Base-by-base conservation (phyloP, 495 filamentous ascomycete species). In the Podospora pseudopauciseta region DNA sequence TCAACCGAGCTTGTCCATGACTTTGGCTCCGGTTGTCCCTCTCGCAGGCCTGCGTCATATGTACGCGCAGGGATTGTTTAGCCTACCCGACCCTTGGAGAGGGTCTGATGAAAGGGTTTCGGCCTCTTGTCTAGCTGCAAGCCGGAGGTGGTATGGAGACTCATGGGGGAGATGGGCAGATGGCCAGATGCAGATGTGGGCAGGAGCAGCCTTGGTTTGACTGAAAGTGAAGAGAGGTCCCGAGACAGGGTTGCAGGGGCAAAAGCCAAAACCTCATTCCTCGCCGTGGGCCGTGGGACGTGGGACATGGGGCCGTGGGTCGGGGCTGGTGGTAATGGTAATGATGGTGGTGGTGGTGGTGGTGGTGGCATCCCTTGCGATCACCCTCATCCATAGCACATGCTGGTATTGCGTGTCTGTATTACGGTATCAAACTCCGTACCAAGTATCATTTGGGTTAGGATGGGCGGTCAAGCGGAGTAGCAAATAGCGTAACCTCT, bases 1-100 rank as follows among this genome's bases (percentile, higher is more conserved):
- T 74, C 69, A 73, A 79, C 72, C 71, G 72, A 72, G 76, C 72
- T 72, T 65, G 73, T 68, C 75, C 73, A 75, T 74, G 74, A 72
- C 74, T 70, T 72, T 67, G 73, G 70, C 39, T 49, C 39, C 39
- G 39, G 39, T 49, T 68, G 65, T 71, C 67, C 65, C 55, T 63
- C n/a, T 63, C 69, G 66, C 65, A 69, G 69, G 70, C 65, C 73
- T 73, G 76, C 74, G 76, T 78, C 76, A 78, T 76, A 71, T 75
- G 74, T 64, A 66, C 64, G 58, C 65, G 73, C 76, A 78, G 76
- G 76, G 76, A 71, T 76, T 61, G 61, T 69, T 72, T 68, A 73
- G 74, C 74, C 70, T 75, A 67, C 70, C 72, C 68, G 69, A 71
- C 72, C 75, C 67, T 70, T 63, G 62, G 56, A 59, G 58, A 74